phyloP scores from a whole-genome alignment of 2,329 filamentous ascomycete species.

The Aspergillus neoniger region DNA sequence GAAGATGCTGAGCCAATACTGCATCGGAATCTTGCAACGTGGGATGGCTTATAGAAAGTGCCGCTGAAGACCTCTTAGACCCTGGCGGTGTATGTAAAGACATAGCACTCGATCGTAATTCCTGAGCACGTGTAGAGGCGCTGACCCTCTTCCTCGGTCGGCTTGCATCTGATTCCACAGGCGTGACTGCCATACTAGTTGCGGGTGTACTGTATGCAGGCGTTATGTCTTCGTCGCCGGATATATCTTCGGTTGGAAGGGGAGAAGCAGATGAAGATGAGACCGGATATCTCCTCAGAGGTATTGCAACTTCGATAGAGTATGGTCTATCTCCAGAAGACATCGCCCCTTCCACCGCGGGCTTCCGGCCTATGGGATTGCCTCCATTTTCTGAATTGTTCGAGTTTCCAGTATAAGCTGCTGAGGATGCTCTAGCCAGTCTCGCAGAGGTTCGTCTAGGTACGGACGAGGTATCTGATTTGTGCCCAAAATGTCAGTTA shows the following conservation, averaged over 20 bases:
- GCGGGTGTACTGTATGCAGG: conserved; percentile 62
- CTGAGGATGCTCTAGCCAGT: conserved; percentile 20
- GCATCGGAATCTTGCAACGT: conserved; percentile 47
- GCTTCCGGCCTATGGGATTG: neutral
- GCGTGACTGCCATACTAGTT: conserved; percentile 61
- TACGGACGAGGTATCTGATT: conserved; percentile 9
- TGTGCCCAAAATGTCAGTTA: neutral
- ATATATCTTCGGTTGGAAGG: conserved; percentile 42
- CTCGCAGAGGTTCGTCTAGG: conserved; percentile 29
- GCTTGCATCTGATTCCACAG: conserved; percentile 46
- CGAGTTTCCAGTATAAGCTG: neutral
- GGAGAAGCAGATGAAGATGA: conserved; percentile 37
- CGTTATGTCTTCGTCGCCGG: conserved; percentile 42
- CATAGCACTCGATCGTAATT: conserved; percentile 54
- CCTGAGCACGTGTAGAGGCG: conserved; percentile 49
- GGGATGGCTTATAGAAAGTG: conserved; percentile 43
- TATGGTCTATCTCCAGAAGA: neutral
- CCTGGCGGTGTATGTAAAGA: conserved; percentile 30
- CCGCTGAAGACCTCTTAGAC: conserved; percentile 49
- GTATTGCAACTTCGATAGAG: conserved; percentile 35
- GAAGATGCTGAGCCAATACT: conserved; percentile 58
- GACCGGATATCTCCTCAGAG: conserved; percentile 27
- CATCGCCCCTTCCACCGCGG: neutral
- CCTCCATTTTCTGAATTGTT: conserved; percentile 16
- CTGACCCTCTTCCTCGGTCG: conserved; percentile 37